A percentile compares a stretch with the other conserved stretches of the same genome.
Conservation (phyloP, 257 asterid genomes). For the Penstemon eatonii region DNA sequence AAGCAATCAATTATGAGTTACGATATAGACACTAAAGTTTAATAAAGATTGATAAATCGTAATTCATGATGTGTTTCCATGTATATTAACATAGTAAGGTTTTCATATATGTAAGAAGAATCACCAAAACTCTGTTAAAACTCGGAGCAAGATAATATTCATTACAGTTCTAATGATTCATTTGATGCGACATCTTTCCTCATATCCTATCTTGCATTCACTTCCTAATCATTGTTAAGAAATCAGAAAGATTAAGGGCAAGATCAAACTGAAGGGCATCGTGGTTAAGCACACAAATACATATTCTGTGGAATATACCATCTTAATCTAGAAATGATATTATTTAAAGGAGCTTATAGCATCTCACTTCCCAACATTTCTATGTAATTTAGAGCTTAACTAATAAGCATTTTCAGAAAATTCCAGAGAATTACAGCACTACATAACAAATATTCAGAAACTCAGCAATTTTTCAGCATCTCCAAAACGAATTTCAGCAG, state of each 20-base stretch:
- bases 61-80: background rate
- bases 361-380: background rate
- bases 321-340: background rate
- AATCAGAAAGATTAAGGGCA: background rate
- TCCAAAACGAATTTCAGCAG: background rate
- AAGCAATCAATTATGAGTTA: background rate
- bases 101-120: background rate
- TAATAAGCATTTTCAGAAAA: background rate
- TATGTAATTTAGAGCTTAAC: background rate
- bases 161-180: background rate
- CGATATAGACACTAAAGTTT: background rate
- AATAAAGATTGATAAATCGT: no score
- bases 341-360: background rate
- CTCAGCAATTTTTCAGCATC: background rate
- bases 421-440: background rate
- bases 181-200: background rate
- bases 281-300: background rate
- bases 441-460: background rate
- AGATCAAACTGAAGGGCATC: background rate
- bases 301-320: background rate
- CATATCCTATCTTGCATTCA: conserved; percentile 6
- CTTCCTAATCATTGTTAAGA: background rate
- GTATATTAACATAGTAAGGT: background rate
- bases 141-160: conserved; percentile 3
- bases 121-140: conserved; percentile 8